Conservation (phyloP, 2,329 filamentous ascomycete species). For the Alternaria ethzedia region DNA sequence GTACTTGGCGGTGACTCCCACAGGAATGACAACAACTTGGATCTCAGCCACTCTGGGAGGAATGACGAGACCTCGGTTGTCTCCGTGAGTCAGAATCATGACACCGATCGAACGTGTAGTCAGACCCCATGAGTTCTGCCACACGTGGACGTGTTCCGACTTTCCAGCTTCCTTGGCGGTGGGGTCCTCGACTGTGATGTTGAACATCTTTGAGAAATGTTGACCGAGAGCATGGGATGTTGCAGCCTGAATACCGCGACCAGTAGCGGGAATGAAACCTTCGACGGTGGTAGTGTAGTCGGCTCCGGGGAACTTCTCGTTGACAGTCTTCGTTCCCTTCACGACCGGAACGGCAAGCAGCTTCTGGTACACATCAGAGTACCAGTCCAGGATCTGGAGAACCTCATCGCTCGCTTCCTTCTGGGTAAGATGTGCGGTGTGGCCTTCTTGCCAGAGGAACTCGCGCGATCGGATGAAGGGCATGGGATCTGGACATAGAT, state of each 20-base stretch:
- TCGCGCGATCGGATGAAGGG: conserved; percentile 86
- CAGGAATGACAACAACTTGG: conserved; percentile 87
- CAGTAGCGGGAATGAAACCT: conserved; percentile 94
- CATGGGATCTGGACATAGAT: conserved; percentile 55
- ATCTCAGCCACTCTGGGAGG: conserved; percentile 87
- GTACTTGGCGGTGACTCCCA: conserved; percentile 90
- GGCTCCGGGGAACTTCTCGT: conserved; percentile 96
- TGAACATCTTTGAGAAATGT: conserved; percentile 99
- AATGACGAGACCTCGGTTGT: conserved; percentile 92
- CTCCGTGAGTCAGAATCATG: conserved; percentile 98
- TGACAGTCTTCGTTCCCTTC: conserved; percentile 92
- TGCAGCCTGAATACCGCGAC: conserved; percentile 93
- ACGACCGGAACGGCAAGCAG: conserved; percentile 94
- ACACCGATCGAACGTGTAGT: conserved; percentile 97
- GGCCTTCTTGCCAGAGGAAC: conserved; percentile 98
- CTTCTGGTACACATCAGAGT: conserved; percentile 90
- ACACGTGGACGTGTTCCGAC: conserved; percentile 77
- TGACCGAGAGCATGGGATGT: conserved; percentile 95
- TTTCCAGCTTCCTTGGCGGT: conserved; percentile 68
- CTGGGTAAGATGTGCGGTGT: conserved; percentile 89
- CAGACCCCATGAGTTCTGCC: conserved; percentile 99
- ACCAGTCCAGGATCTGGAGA: conserved; percentile 89
- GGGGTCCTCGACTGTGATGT: conserved; percentile 96
- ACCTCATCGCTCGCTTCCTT: conserved; percentile 84
- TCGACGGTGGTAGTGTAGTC: conserved; percentile 97